Base-by-base conservation (phyloP, 2,329 filamentous ascomycete genomes). In the Arachnomyces sp. region DNA sequence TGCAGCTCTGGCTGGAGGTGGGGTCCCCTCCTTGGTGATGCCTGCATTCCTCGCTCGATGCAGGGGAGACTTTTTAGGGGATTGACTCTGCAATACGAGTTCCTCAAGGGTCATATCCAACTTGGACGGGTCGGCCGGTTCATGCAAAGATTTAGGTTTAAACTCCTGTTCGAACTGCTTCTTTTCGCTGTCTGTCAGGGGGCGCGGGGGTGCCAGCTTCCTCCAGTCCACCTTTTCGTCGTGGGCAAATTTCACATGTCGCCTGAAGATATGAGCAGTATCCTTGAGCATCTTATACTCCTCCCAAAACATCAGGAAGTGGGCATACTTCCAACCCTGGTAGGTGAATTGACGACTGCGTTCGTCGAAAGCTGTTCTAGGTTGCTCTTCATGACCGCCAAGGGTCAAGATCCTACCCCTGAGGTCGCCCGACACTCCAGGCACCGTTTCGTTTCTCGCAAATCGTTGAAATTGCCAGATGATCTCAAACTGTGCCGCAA, bases 381-480 rank as follows among this genome's bases (percentile, higher is more conserved):
- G 36, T 7, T 11, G 12, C 3, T 14, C 7, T 9, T 33, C 18
- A 4, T 36, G 34, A 33, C 35, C 17, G 13, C 30, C 17, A 3
- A 38, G 28, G 5, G 39, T 42, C 25, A 42, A 25, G 28, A 45
- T 39, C 4, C 17, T 34, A 28, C 32, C 4, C 7, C 3, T 36
- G 12, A 21, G 3, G 13, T 28, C 13, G 18, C 35, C 28, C 9
- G 36, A 31, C 3, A 41, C 13, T 7, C 34, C 34, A 4, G 9
- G 18, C 11, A 44, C 15, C 2, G 17, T 16, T 28, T 37, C 34
- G 7, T 29, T 31, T 7, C 37, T 35, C 8, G 36, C 29, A 34
- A 45, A 45, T 13, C 16, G 32, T n/a, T 35, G n/a, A 28, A 40
- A 45, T 33, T 43, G 40, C 36, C 40, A 35, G 7, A 45, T 33